Base-by-base conservation (phyloP, 495 filamentous ascomycete genomes). In the Aspergillus sparsus region DNA sequence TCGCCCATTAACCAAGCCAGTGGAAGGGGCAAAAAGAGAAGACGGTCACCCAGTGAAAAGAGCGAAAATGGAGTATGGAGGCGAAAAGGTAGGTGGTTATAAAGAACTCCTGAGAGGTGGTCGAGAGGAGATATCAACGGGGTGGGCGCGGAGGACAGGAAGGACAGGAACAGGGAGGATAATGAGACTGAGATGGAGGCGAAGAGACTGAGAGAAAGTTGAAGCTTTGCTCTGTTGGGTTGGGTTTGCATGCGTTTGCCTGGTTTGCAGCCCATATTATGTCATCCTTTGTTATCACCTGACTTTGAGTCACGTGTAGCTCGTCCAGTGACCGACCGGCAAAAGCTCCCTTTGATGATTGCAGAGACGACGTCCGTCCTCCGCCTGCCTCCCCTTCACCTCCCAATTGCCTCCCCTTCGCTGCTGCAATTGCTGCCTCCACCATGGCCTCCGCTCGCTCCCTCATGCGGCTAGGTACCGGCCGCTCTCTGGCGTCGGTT, bases 401-500 rank as follows among this genome's bases (percentile, higher is more conserved):
- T 63, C 55, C 54, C 57, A 33, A 61, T 58, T 55, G 45, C 36
- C 49, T 52, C 46, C 45, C 49, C 16, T 33, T 27, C 32, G 66
- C 62, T 62, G 53, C 50, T 56, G 67, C 68, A 64, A 68, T 74
- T 70, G 65, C 68, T 59, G 50, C 69, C 46, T 72, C 58, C 71
- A 74, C 69, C 64, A 80, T 75, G 74, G 74, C 76, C 72, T 74
- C 71, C 69, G 66, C 78, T 73, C 81, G 71, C 73, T 88, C 88
- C 77, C 77, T 87, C 75, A 85, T 85, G 82, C 86, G 84, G 78
- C 71, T 87, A 75, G 82, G 83, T 68, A 77, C 82, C 72, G 81
- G 79, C 66, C 85, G 85, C 69, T 82, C 83, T 57, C 71, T 88
- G 71, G 77, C 82, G 65, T 82, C 83, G 60, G 83, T 82, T 71